Evolutionary conservation across 805 yeast genomes (phyloP), one percentile per base, ranked within the genome.

Genomic region (Maudiozyma pseudohumilis): DNA sequence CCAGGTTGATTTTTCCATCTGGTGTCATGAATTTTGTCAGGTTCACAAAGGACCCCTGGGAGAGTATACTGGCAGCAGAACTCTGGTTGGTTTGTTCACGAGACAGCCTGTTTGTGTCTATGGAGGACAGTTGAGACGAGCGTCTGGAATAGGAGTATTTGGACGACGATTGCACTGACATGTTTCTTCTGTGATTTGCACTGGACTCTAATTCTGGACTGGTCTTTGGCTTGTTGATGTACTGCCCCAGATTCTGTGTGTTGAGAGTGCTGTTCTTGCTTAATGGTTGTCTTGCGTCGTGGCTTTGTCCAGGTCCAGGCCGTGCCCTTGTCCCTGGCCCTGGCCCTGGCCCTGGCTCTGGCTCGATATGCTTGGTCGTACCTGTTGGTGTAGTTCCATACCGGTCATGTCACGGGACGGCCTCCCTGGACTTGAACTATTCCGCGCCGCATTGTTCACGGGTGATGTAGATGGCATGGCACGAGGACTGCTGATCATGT

Each of bases 1-100:
- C 88, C 34, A 83, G 57, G 42, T 43, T 51, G 5, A 48, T 48
- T 38, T 50, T 46, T 1, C 62, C 65, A 41, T 59, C 63, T 5
- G 52, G 37, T 2, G 53, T 45, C 39, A 56, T 46, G 29, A 50
- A 60, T 38, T 43, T 52, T 12, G 51, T 40, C 20, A 57, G 39
- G 34, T 50, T 56, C 1, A 55, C 47, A n/a, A 28, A 23, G 3
- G 60, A 48, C 6, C 53, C 52, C 24, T 56, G 56, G 2, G 60
- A 53, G 15, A 52, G 31, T 7, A 56, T 37, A 32, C 59, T 55
- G 5, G 54, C 45, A 12, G 39, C 22, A 9, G 40, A 35, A 31
- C 56, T 50, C 33, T 48, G 52, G 22, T 48, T 49, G 9, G 59
- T 55, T 12, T 43, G 52, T 22, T 56, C 53, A 33, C 59, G 44